These are phyloP conservation scores for Coemansia sp. DNA, from an alignment of 192 early-diverging fungal genomes.

Conservation along the genomic window DNA sequence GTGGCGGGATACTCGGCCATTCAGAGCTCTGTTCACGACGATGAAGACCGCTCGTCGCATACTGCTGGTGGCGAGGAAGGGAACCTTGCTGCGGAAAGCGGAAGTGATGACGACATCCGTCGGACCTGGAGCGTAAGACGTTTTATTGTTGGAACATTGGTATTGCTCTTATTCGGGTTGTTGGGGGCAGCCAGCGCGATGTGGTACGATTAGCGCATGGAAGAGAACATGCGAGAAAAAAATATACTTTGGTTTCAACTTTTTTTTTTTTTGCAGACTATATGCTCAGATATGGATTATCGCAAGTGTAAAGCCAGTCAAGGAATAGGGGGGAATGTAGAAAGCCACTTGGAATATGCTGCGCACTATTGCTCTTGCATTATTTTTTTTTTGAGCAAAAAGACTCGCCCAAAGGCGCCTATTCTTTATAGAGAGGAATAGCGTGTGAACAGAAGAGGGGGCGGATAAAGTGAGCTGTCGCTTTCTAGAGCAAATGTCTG, in stretches of 20 bases:
- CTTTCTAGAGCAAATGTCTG: neutral
- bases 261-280: neutral
- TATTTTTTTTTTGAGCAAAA: neutral
- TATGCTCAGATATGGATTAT: neutral
- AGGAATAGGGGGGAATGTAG: slow-evolving; percentile 2
- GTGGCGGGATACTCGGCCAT: neutral
- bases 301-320: neutral
- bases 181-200: slow-evolving; percentile 23
- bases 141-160: slow-evolving; percentile 8
- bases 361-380: slow-evolving; percentile 3
- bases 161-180: slow-evolving; percentile 18
- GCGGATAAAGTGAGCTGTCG: neutral
- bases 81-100: neutral
- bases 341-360: slow-evolving; percentile 5
- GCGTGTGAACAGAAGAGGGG: neutral
- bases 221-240: neutral
- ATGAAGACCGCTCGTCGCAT: slow-evolving; percentile 1
- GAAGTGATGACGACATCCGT: neutral
- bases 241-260: neutral
- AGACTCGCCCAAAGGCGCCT: neutral
- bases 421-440: neutral
- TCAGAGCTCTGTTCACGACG: neutral
- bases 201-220: slow-evolving; percentile 4
- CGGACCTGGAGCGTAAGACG: neutral
- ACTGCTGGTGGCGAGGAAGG: neutral